Conservation (phyloP, 768 basidiomycete species). For the Suillus paluster region DNA sequence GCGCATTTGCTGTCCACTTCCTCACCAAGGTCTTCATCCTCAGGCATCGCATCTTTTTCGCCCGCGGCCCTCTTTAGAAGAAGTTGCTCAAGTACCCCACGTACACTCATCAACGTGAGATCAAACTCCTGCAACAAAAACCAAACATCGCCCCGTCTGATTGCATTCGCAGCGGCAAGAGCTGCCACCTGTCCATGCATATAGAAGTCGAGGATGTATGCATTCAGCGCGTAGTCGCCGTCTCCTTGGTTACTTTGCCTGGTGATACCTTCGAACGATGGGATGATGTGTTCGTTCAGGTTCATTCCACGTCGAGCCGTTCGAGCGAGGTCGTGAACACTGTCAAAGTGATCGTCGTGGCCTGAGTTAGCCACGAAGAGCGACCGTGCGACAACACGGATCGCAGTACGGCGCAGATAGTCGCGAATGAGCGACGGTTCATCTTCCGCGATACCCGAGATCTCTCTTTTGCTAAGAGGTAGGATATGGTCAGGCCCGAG, state of each 20-base stretch:
- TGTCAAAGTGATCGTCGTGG: conserved; percentile 57
- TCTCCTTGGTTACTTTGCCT: conserved; percentile 21
- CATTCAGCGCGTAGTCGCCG: conserved; percentile 51
- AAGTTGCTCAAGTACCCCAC: conserved; percentile 53
- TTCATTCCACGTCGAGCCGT: conserved; percentile 58
- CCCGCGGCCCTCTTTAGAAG: conserved; percentile 32
- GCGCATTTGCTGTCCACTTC: conserved; percentile 41
- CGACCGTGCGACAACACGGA: conserved; percentile 53
- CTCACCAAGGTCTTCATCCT: conserved; percentile 22
- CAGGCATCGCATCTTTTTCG: conserved; percentile 16
- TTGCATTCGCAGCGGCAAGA: conserved; percentile 56
- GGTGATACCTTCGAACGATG: conserved; percentile 49
- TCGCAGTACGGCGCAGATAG: conserved; percentile 43
- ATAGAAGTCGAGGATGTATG: conserved; percentile 72
- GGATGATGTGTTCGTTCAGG: conserved; percentile 63
- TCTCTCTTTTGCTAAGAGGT: conserved; percentile 47
- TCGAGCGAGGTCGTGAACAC: conserved; percentile 53
- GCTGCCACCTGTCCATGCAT: conserved; percentile 61
- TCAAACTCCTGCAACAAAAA: conserved; percentile 63
- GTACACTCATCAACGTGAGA: conserved; percentile 53
- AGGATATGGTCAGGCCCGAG: conserved; percentile 50
- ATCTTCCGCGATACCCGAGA: conserved; percentile 22
- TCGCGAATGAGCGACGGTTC: conserved; percentile 14
- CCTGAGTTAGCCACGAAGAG: conserved; percentile 72
- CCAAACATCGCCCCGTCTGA: conserved; percentile 69